Percentiles rank a stretch among this genome's conserved stretches.
These are phyloP conservation scores for Paulownia fortunei DNA, from an alignment of 257 asterid genomes.

Conservation along the genomic window DNA sequence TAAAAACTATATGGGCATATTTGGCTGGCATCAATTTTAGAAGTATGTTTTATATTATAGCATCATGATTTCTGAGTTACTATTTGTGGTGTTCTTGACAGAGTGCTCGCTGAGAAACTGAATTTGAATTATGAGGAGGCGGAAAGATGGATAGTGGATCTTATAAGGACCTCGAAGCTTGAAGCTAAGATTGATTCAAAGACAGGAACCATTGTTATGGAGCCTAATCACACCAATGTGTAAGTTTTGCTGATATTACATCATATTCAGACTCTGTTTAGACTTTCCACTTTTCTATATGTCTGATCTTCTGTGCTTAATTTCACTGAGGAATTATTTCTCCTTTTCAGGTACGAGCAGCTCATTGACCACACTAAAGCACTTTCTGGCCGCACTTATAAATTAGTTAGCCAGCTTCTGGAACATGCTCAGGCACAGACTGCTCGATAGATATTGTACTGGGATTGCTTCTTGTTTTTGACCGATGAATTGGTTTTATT, in stretches of 20 bases:
- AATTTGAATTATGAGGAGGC: slow-evolving; percentile 90
- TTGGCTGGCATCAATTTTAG: no score
- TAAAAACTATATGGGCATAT: no score
- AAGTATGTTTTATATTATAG: not conserved
- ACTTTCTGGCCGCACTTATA: slow-evolving; percentile 84
- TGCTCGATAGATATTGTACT: slow-evolving; percentile 51
- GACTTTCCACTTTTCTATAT: not conserved
- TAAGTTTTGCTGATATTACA: slow-evolving; percentile 46
- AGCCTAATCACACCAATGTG: slow-evolving; percentile 84
- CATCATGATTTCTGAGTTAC: not conserved
- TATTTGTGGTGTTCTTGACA: slow-evolving; percentile 37
- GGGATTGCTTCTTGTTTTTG: slow-evolving; percentile 12
- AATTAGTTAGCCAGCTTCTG: slow-evolving; percentile 76
- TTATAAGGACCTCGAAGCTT: slow-evolving; percentile 91
- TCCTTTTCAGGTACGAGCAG: slow-evolving; percentile 78
- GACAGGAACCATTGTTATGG: slow-evolving; percentile 83
- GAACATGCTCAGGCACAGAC: slow-evolving; percentile 80
- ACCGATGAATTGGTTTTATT: slow-evolving; percentile 31
- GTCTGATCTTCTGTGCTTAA: not conserved
- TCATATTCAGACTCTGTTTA: not conserved
- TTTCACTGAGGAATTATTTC: not conserved
- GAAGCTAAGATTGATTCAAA: slow-evolving; percentile 87
- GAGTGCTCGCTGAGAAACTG: slow-evolving; percentile 95
- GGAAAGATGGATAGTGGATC: slow-evolving; percentile 93
- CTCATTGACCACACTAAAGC: slow-evolving; percentile 94